Percentiles rank a stretch among this genome's conserved stretches.
Evolutionary conservation across 1,284 basidiomycete genomes (phyloP).

Genomic region (Microbotryum saponariae): DNA sequence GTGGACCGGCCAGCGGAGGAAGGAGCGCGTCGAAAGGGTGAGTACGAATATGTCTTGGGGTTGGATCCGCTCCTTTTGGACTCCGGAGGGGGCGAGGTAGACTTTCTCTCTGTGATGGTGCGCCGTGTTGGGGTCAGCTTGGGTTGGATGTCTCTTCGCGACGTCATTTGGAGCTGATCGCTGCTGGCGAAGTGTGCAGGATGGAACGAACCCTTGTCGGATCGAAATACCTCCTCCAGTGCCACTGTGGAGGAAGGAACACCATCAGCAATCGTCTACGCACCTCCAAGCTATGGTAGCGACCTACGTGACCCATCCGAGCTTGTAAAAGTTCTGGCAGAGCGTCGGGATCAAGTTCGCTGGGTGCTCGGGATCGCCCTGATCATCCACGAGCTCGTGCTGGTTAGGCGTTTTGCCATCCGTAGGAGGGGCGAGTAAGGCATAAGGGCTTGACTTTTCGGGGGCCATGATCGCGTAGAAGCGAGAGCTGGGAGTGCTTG

Average conservation of each 20-base stretch:
- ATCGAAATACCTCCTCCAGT: conserved; percentile 60
- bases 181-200: background rate
- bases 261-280: too few relatives aligned
- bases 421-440: conserved; percentile 4
- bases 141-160: background rate
- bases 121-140: background rate
- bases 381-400: conserved; percentile 21
- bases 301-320: conserved; percentile 51
- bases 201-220: conserved; percentile 52
- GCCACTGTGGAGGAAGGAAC: conserved; percentile 34
- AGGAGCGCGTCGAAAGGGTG: conserved; percentile 60
- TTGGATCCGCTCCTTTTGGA: conserved; percentile 76
- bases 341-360: conserved; percentile 69
- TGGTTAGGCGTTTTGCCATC: conserved; percentile 17
- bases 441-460: too few relatives aligned
- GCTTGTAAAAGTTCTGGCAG: conserved; percentile 48
- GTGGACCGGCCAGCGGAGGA: conserved; percentile 60
- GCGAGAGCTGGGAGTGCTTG: too few relatives aligned
- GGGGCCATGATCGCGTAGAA: too few relatives aligned
- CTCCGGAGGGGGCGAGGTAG: conserved; percentile 76
- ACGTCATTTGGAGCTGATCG: background rate
- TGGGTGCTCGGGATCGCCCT: conserved; percentile 48
- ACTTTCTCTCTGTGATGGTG: conserved; percentile 57
- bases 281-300: too few relatives aligned
- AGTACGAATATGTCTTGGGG: conserved; percentile 74